Evolutionary conservation across 2,329 filamentous ascomycete species (phyloP).

Genomic region (Venturia nashicola): DNA sequence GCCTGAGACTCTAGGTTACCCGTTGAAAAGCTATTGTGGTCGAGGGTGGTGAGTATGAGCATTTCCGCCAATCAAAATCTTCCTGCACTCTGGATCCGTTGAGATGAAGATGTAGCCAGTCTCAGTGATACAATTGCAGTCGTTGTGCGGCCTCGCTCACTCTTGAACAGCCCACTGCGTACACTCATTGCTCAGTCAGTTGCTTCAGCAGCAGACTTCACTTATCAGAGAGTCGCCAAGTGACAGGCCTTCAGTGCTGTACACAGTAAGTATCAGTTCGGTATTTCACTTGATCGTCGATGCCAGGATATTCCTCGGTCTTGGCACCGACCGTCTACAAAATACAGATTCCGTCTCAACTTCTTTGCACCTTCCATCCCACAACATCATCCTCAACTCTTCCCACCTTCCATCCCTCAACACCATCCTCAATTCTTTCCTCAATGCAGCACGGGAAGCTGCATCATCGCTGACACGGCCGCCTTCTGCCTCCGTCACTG

Average conservation of each 20-base stretch:
- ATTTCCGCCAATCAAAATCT: neutral
- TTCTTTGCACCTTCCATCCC: constrained; percentile 23
- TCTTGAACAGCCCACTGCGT: neutral
- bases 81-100: neutral
- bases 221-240: neutral
- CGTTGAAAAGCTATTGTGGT: neutral
- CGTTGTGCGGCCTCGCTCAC: neutral
- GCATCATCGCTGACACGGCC: constrained; percentile 15
- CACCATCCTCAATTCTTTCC: constrained; percentile 38
- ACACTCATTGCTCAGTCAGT: neutral
- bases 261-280: neutral
- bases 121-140: neutral
- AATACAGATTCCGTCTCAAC: neutral
- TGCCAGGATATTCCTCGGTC: neutral
- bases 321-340: neutral
- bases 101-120: neutral
- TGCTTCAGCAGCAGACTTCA: neutral
- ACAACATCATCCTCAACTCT: constrained; percentile 40
- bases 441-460: constrained; percentile 58
- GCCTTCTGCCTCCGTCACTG: neutral
- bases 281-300: neutral
- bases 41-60: neutral
- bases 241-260: neutral
- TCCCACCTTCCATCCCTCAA: constrained; percentile 44
- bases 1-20: too few species aligned